These are phyloP conservation scores for Aspergillus fumigatus DNA, from an alignment of 2,329 filamentous ascomycete genomes.

Conservation along the genomic window DNA sequence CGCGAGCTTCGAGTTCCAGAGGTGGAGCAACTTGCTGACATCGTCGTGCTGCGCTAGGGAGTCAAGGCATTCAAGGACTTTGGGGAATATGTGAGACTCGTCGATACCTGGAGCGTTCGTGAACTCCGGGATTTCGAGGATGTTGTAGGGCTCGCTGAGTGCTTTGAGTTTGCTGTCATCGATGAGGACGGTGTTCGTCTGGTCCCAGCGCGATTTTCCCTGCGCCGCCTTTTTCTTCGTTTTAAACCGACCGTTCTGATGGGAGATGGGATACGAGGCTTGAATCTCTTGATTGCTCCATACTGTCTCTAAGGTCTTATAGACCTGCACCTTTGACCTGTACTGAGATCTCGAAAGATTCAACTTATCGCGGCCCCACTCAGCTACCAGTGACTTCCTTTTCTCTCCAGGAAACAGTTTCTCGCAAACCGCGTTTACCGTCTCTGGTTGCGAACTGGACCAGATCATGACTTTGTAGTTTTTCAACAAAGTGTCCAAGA, in stretches of 20 bases:
- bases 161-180: constrained; percentile 84
- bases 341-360: constrained; percentile 63
- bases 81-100: constrained; percentile 43
- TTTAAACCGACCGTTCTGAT: neutral
- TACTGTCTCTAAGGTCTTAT: constrained; percentile 73
- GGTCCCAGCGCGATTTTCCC: constrained; percentile 61
- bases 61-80: constrained; percentile 52
- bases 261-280: constrained; percentile 34
- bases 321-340: constrained; percentile 70
- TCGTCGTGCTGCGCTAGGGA: constrained; percentile 46
- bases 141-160: constrained; percentile 74
- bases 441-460: constrained; percentile 75
- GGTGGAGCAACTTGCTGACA: constrained; percentile 41
- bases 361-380: constrained; percentile 77
- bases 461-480: constrained; percentile 81
- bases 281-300: constrained; percentile 56
- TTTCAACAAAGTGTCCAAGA: constrained; percentile 68
- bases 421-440: constrained; percentile 59
- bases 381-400: constrained; percentile 55
- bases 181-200: constrained; percentile 82
- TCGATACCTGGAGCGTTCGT: constrained; percentile 37
- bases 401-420: constrained; percentile 56
- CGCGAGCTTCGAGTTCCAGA: constrained; percentile 25
- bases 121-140: constrained; percentile 78
- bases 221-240: constrained; percentile 11